These are phyloP conservation scores for Aspergillus asperescens DNA, from an alignment of 495 filamentous ascomycete genomes.

Conservation along the genomic window DNA sequence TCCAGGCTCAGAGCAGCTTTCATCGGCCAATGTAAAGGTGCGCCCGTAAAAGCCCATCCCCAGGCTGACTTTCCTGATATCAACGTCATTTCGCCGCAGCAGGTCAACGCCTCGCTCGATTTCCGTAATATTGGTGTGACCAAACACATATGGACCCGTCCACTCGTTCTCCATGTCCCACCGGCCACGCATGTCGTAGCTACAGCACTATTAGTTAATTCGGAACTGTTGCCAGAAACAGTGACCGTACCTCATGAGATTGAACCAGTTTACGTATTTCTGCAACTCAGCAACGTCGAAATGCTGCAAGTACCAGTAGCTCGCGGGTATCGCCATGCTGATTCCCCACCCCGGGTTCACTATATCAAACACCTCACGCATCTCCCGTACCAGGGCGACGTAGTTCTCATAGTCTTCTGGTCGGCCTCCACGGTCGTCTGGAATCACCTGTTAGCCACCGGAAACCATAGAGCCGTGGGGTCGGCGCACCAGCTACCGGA, in stretches of 20 bases:
- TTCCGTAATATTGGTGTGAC: conserved; percentile 3
- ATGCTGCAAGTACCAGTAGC: conserved; percentile 48
- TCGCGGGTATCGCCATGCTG: conserved; percentile 37
- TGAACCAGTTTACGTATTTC: conserved; percentile 42
- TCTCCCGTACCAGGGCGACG: conserved; percentile 29
- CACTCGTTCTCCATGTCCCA: conserved; percentile 11
- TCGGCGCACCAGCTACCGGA: conserved; percentile 33
- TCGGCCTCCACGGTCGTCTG: conserved; percentile 35
- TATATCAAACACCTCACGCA: conserved; percentile 12
- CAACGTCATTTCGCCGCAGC: neutral
- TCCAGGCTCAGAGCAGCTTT: neutral
- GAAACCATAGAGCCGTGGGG: too few species aligned
- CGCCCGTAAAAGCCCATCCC: conserved; percentile 5
- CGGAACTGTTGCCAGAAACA: neutral
- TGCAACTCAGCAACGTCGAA: conserved; percentile 40
- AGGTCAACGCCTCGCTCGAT: neutral
- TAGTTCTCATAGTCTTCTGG: conserved; percentile 41
- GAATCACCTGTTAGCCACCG: neutral
- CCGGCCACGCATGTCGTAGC: conserved; percentile 39
- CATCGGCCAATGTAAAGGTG: conserved; percentile 1
- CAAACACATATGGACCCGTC: conserved; percentile 14
- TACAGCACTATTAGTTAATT: neutral
- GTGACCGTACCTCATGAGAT: conserved; percentile 50
- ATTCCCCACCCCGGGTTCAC: conserved; percentile 18
- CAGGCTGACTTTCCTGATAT: neutral